phyloP scores from a whole-genome alignment of 2,329 filamentous ascomycete genomes.

The Colletotrichum lupini region DNA sequence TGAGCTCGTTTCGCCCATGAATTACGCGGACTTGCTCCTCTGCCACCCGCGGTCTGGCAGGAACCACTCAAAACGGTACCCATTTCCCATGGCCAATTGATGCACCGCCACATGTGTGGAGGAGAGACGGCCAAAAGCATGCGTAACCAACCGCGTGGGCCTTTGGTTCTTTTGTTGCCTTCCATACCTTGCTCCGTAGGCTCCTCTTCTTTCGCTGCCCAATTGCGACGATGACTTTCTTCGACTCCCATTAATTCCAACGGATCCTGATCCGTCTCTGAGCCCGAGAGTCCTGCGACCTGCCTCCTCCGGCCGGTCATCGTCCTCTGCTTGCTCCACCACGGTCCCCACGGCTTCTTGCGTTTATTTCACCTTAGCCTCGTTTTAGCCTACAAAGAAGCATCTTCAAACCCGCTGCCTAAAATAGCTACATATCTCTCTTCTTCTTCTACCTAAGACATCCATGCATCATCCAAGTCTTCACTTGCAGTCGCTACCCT shows the following conservation, averaged over 20 bases:
- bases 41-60: background rate
- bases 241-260: background rate
- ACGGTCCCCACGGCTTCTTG: background rate
- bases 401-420: background rate
- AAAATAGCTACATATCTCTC: background rate
- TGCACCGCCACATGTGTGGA: background rate
- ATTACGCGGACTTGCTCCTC: constrained; percentile 22
- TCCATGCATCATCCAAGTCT: background rate
- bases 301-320: background rate
- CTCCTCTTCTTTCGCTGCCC: background rate
- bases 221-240: background rate
- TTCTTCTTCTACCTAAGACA: background rate
- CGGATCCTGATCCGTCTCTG: too few species aligned
- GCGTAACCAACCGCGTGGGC: constrained; percentile 8
- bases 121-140: background rate
- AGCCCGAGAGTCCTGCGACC: background rate
- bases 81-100: background rate
- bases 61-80: background rate
- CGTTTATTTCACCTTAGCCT: background rate
- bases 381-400: background rate
- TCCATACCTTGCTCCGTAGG: too few species aligned
- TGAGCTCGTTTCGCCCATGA: constrained; percentile 29
- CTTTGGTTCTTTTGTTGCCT: background rate
- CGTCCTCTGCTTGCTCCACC: background rate
- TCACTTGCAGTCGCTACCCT: background rate